Base-by-base conservation (phyloP, 805 yeast genomes). In the Kazachstania psychrophila region DNA sequence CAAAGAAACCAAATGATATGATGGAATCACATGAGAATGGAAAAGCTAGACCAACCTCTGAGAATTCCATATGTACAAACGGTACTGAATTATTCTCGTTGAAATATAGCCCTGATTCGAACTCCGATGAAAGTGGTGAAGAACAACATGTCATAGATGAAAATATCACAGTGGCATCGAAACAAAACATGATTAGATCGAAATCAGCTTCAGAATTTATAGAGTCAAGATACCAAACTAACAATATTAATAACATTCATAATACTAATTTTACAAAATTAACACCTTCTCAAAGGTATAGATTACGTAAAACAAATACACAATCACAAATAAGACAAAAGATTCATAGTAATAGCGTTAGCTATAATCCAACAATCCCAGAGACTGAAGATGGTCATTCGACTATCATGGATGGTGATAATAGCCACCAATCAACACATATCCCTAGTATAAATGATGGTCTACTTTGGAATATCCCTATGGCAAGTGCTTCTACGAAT, bases 401-500 rank as follows among this genome's bases (percentile, higher is more conserved):
- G n/a, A n/a, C n/a, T n/a, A n/a, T n/a, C n/a, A n/a, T n/a, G n/a
- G n/a, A n/a, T n/a, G n/a, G n/a, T n/a, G n/a, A n/a, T n/a, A n/a
- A n/a, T n/a, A n/a, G n/a, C n/a, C n/a, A n/a, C n/a, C n/a, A n/a
- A n/a, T n/a, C n/a, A n/a, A n/a, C n/a, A n/a, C n/a, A 23, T 23
- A 6, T 6, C 5, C n/a, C 18, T 20, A 11, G 11, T 3, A 5
- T 29, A 11, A n/a, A 9, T 6, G 32, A 34, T 32, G 53, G 65
- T 0, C 34, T 62, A 10, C 64, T 70, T 36, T 72, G 70, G 65
- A 72, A 72, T 44, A 72, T 73, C 4, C 78, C 78, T 2, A 60
- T 62, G 43, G 68, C 77, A 2, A 19, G 9, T 6, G 10, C 26
- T 19, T 48, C 55, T 13, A 53, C 56, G 3, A 47, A 40, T 26